Base-by-base conservation (phyloP, 768 basidiomycete genomes). In the Termitomyces sp. region DNA sequence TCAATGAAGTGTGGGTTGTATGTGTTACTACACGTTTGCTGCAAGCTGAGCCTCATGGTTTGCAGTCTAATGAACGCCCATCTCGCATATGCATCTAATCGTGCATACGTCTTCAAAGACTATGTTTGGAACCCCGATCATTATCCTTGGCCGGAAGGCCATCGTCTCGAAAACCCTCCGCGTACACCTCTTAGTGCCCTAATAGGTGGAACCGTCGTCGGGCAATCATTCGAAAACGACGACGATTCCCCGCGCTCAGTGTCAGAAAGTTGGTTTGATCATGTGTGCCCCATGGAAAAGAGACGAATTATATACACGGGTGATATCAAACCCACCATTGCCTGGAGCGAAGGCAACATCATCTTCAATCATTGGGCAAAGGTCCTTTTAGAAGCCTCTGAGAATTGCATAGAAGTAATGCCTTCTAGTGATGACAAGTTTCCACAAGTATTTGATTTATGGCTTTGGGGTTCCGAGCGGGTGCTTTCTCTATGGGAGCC, bases 61-160 rank as follows among this genome's bases (percentile, higher is more conserved):
- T 19, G 17, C 55, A 79, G 79, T 19, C 65, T 83, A 3, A 76
- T 83, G 75, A 77, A 78, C 56, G 70, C 75, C 0, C 71, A 76
- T 56, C 71, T 83, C 15, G 79, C 81, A 0, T 75, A 78, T 60
- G 70, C 69, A 40, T 76, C 80, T 0, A 72, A 75, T n/a, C 74
- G 81, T 14, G 70, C 77, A 6, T 82, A 81, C 50, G 80, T 81
- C 0, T 80, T 79, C 64, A 65, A 70, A 50, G 74, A 75, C 49
- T 79, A 76, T 59, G 37, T 69, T 11, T 78, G 77, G 76, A 70
- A 72, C 23, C 64, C 65, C 12, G 67, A 70, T 11, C 71, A 78
- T 59, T 81, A 76, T 60, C 71, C 75, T 1, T 79, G 77, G 75
- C 72, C 67, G 3, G 48, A 64, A 46, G 46, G 54, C 5, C 67